Evolutionary conservation across 2,329 filamentous ascomycete genomes (phyloP).

Genomic region (Alternaria gaisen): DNA sequence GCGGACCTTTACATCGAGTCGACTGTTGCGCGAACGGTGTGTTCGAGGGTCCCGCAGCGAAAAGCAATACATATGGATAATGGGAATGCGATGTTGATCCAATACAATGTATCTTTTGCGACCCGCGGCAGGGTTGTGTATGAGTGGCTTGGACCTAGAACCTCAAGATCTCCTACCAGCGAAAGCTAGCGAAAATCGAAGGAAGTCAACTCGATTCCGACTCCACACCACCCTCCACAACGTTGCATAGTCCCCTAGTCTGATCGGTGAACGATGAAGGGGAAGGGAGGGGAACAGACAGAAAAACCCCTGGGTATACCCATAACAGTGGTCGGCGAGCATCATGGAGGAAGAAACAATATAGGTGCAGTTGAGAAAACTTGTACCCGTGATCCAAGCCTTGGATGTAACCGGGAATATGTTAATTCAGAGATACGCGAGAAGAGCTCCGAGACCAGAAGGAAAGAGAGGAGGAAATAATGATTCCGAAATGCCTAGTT

Average conservation of each 20-base stretch:
- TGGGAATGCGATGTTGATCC: not conserved
- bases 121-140: not conserved
- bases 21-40: constrained; percentile 9
- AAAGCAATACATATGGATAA: constrained; percentile 3
- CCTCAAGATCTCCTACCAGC: not conserved
- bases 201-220: not conserved
- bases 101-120: not conserved
- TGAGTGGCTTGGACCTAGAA: constrained; percentile 3
- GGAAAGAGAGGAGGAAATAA: constrained; percentile 16
- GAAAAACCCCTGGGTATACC: not conserved
- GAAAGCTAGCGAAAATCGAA: not conserved
- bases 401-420: not conserved
- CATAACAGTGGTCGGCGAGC: not conserved
- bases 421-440: constrained; percentile 3
- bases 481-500: constrained; percentile 24
- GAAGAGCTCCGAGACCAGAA: constrained; percentile 13
- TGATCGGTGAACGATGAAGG: constrained; percentile 6
- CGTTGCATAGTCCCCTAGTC: constrained; percentile 1
- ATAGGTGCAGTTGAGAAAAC: constrained; percentile 1
- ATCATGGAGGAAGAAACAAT: not conserved
- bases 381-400: not conserved
- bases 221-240: constrained; percentile 7
- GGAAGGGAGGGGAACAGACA: not conserved
- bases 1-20: not conserved
- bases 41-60: not conserved